Conservation (phyloP, 164 flowering plant genomes). For the Akebia trifoliata region DNA sequence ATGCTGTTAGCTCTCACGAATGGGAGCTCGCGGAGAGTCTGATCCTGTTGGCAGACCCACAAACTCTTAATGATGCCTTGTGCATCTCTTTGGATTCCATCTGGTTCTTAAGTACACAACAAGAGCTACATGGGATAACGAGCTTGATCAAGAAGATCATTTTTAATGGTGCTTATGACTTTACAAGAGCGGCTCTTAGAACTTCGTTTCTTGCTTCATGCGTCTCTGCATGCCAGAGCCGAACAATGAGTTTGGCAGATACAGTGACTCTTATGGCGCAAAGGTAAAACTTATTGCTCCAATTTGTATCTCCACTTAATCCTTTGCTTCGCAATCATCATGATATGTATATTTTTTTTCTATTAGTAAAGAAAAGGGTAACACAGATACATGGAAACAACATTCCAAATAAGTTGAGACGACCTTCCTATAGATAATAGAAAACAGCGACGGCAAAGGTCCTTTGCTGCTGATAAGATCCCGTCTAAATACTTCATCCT, state of each 20-base stretch:
- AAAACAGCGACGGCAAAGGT: no score
- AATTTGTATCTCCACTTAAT: background rate
- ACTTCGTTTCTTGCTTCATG: constrained; percentile 96
- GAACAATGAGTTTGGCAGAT: constrained; percentile 81
- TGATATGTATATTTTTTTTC: background rate
- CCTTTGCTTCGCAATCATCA: background rate
- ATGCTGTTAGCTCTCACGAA: constrained; percentile 79
- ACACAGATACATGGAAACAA: no score
- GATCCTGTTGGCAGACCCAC: constrained; percentile 72
- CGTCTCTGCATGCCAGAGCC: constrained; percentile 91
- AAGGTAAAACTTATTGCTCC: constrained; percentile 38
- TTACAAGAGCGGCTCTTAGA: constrained; percentile 88
- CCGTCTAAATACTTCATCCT: no score
- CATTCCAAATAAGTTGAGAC: no score
- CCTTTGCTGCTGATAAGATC: no score
- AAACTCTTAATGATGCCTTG: constrained; percentile 78
- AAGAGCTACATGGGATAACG: constrained; percentile 65
- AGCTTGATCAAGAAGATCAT: constrained; percentile 70
- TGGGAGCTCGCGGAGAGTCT: constrained; percentile 85
- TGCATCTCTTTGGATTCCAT: constrained; percentile 85
- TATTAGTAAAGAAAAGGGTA: no score
- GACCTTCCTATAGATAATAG: no score
- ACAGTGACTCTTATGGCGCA: constrained; percentile 91
- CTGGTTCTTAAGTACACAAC: constrained; percentile 74
- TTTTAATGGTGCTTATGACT: constrained; percentile 78